Evolutionary conservation across 176 grass and related monocot genomes (phyloP).

Genomic region (Carex kokanica): DNA sequence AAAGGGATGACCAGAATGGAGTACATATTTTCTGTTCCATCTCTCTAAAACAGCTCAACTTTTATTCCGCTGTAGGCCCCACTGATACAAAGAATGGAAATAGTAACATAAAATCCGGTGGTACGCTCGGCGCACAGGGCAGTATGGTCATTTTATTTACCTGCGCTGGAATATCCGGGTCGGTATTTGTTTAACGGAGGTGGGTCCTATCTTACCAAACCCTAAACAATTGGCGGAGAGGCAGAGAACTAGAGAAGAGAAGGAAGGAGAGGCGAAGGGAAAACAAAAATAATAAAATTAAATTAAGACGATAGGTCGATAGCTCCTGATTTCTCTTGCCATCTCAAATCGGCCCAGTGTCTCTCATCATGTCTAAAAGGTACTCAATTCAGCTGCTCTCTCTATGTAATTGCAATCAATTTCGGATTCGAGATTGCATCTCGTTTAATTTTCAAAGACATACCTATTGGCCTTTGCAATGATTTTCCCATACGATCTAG

Average conservation of each 20-base stretch:
- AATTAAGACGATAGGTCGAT: background rate
- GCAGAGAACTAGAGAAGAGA: constrained; percentile 4
- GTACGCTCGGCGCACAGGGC: background rate
- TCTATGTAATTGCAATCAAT: no score
- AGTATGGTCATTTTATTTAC: background rate
- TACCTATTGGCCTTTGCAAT: background rate
- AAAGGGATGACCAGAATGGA: no score
- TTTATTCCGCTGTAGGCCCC: background rate
- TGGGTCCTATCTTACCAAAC: constrained; percentile 15
- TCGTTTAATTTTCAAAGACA: background rate
- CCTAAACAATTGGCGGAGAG: constrained; percentile 24
- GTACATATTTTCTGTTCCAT: background rate
- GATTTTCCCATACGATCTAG: background rate
- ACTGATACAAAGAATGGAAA: background rate
- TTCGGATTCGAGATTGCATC: background rate
- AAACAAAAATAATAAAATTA: background rate
- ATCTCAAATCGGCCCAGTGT: background rate
- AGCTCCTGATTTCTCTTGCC: background rate
- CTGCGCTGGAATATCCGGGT: background rate
- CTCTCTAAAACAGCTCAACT: background rate
- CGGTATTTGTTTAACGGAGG: constrained; percentile 10
- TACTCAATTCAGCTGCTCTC: constrained; percentile 2
- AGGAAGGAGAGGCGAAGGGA: background rate
- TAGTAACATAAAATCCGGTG: background rate
- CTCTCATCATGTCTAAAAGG: constrained; percentile 13